Evolutionary conservation across 2,329 filamentous ascomycete genomes (phyloP).

Genomic region (Penicillium sp.): DNA sequence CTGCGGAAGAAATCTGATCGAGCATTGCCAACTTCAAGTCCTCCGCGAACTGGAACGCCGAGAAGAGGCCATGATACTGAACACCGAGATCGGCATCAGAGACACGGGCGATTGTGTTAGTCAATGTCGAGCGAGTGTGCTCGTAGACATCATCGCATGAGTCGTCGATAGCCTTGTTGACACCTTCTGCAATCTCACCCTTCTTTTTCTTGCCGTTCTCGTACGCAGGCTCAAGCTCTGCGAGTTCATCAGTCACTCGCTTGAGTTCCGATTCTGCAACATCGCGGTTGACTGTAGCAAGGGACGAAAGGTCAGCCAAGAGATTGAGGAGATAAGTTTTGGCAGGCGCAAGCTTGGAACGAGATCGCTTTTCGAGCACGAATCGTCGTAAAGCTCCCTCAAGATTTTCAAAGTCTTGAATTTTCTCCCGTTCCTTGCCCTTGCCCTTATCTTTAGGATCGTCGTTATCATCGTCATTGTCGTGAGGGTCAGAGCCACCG

Average conservation of each 20-base stretch:
- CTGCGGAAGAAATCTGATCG: conserved; percentile 74
- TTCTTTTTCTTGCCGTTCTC: conserved; percentile 79
- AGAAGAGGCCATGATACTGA: conserved; percentile 78
- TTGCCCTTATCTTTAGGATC: conserved; percentile 72
- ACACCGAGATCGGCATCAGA: conserved; percentile 77
- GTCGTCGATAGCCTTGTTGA: conserved; percentile 77
- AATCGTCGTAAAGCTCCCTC: conserved; percentile 88
- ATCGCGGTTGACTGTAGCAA: conserved; percentile 83
- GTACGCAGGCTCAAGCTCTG: conserved; percentile 77
- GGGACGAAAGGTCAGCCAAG: conserved; percentile 75
- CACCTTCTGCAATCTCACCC: conserved; percentile 71
- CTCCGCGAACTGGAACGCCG: conserved; percentile 87
- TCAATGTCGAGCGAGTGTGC: conserved; percentile 71
- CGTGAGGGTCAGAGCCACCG: conserved; percentile 48
- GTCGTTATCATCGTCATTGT: conserved; percentile 54
- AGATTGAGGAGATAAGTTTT: conserved; percentile 95
- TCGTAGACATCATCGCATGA: conserved; percentile 83
- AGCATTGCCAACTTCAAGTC: conserved; percentile 91
- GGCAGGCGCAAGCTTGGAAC: conserved; percentile 91
- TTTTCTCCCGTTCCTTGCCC: conserved; percentile 82
- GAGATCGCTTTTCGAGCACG: conserved; percentile 89
- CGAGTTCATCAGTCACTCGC: conserved; percentile 73
- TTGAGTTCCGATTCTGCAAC: conserved; percentile 82
- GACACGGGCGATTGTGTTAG: conserved; percentile 68
- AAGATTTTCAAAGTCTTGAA: conserved; percentile 82